Evolutionary conservation across 140 eudicot species (phyloP).

Genomic region (Flaveria floridana): DNA sequence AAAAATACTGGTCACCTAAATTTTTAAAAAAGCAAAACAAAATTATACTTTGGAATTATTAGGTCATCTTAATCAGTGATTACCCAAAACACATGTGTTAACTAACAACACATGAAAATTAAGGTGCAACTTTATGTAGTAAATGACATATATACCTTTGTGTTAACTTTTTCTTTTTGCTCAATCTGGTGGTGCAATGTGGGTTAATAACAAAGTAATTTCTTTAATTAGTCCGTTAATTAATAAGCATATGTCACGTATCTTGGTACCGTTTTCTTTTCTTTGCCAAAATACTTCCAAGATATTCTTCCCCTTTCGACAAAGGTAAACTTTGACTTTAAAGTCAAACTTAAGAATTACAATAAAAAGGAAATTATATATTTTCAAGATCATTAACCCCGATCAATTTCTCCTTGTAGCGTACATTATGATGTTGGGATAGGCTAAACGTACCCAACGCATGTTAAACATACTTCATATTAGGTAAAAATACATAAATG

Average conservation of each 20-base stretch:
- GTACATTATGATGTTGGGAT: neutral
- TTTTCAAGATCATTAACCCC: neutral
- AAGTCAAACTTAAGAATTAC: constrained; percentile 12
- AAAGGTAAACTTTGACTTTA: constrained; percentile 8
- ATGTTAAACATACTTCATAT: no score
- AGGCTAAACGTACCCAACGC: no score
- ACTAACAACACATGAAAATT: constrained; percentile 21
- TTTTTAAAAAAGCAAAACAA: neutral
- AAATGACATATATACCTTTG: constrained; percentile 20
- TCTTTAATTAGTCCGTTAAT: constrained; percentile 18
- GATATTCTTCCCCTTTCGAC: constrained; percentile 5
- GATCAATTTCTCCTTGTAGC: neutral
- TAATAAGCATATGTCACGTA: constrained; percentile 20
- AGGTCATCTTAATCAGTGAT: constrained; percentile 26
- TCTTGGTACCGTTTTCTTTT: neutral
- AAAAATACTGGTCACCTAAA: neutral
- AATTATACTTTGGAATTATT: constrained; percentile 7
- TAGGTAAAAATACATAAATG: no score
- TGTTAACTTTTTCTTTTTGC: constrained; percentile 4
- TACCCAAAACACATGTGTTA: constrained; percentile 22
- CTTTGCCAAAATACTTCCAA: neutral
- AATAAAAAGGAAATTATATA: neutral
- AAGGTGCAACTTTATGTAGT: constrained; percentile 2
- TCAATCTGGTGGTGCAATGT: constrained; percentile 7
- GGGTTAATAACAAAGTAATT: neutral